Evolutionary conservation across 2,329 filamentous ascomycete genomes (phyloP), one percentile per base, ranked within the genome.

Genomic region (Trichoderma sp.): DNA sequence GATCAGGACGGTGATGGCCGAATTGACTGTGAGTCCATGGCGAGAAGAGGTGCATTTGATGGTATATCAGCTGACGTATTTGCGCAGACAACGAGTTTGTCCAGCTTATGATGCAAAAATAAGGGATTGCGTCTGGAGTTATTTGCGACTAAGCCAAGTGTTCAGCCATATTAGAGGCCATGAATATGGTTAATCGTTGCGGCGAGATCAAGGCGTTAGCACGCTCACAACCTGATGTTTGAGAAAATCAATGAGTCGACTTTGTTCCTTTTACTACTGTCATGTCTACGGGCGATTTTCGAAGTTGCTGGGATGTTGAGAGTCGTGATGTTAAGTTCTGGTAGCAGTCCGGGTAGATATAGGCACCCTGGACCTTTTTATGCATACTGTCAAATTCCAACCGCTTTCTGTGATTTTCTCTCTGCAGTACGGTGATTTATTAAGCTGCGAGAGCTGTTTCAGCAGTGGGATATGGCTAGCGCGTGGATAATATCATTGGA

Each of bases 91-190:
- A 94, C 84, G 92, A 95, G 82, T 95, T 95, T 78, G 92, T 95
- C 75, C 92, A 95, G 84, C 89, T 95, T 78, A 95, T 95, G 92
- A 94, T 95, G 92, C 92, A 95, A 87, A 94, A 94, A 86, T 94
- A 92, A 85, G 68, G 57, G 68, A 66, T 70, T 56, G 58, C 57
- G 37, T 64, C 37, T 67, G 45, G 58, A 67, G 54, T 69, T 69
- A 22, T 57, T 37, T 61, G 68, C 54, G 68, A 48, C 68, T 48
- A 67, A 10, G 65, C 48, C 59, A 61, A 61, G 34, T 69, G 42
- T 61, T 60, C 35, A 61, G 68, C 56, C 48, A 58, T 52, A 19
- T 48, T 50, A 65, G 63, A 59, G 50, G 39, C 64, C 64, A 37
- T 69, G 12, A 34, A 54, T 57, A 34, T 52, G 57, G 64, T 53